Percentiles rank a stretch among this genome's conserved stretches.
Evolutionary conservation across 225 moss, liverwort and hornwort genomes (phyloP).

Genomic region (Lunularia cruciata): DNA sequence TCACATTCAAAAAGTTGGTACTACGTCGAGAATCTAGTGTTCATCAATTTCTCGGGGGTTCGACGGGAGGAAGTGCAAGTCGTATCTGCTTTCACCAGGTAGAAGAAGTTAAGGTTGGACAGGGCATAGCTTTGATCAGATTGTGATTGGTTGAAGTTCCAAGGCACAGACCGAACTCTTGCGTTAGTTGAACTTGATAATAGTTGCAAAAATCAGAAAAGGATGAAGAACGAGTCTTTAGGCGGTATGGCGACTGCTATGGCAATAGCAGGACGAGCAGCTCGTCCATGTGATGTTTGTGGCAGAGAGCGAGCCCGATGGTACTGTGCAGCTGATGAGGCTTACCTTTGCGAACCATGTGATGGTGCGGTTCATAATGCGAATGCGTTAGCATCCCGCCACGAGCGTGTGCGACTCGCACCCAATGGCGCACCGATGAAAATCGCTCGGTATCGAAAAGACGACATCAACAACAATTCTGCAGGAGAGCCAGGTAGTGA

Average conservation of each 20-base stretch:
- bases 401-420: conserved; percentile 69
- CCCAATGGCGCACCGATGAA: conserved; percentile 55
- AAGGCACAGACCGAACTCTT: no score
- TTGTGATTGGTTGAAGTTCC: no score
- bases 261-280: conserved; percentile 65
- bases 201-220: no score
- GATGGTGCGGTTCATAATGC: conserved; percentile 79
- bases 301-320: conserved; percentile 54
- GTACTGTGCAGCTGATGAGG: conserved; percentile 85
- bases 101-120: background rate
- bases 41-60: background rate
- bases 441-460: conserved; percentile 18
- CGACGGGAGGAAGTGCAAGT: background rate
- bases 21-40: no score
- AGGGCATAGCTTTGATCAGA: no score
- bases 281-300: conserved; percentile 74
- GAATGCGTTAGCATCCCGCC: conserved; percentile 69
- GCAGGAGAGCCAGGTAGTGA: background rate
- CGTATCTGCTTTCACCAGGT: background rate
- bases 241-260: conserved; percentile 47
- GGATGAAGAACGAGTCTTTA: background rate
- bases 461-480: background rate
- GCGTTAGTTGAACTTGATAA: background rate
- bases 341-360: conserved; percentile 69
- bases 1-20: conserved; percentile 9